phyloP scores from a whole-genome alignment of 1,284 basidiomycete species.

The Apiotrichum laibachii region DNA sequence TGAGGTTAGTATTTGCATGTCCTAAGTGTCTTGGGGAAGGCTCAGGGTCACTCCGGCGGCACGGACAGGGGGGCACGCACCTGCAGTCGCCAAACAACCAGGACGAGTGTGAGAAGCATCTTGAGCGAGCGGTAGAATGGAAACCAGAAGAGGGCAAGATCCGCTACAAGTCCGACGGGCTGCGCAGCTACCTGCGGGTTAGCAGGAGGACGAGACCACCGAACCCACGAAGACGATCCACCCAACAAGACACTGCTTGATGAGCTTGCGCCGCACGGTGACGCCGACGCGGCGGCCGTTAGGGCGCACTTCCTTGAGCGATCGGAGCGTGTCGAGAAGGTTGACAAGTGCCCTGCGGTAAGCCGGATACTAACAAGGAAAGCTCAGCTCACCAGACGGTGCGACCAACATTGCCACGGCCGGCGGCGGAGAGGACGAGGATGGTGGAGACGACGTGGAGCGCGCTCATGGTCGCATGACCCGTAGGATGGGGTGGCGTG shows the following conservation, averaged over 20 bases:
- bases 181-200: constrained; percentile 23
- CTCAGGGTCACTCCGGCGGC: constrained; percentile 15
- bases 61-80: constrained; percentile 16
- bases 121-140: constrained; percentile 39
- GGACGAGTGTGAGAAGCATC: constrained; percentile 18
- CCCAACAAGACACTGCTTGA: constrained; percentile 30
- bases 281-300: constrained; percentile 38
- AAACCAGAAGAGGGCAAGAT: constrained; percentile 34
- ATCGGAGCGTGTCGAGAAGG: constrained; percentile 37
- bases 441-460: neutral
- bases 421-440: neutral
- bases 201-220: neutral
- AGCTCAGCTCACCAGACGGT: constrained; percentile 9
- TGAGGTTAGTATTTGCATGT: no score
- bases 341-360: constrained; percentile 30
- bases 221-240: constrained; percentile 40
- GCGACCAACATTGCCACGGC: neutral
- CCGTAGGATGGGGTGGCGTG: neutral
- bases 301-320: constrained; percentile 25
- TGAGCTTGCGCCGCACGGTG: constrained; percentile 28
- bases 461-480: constrained; percentile 5
- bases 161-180: constrained; percentile 12
- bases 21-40: constrained; percentile 14
- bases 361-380: constrained; percentile 4
- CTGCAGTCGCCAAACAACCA: constrained; percentile 26